phyloP scores from a whole-genome alignment of 2,329 filamentous ascomycete species.

The Leptographium lundbergii region DNA sequence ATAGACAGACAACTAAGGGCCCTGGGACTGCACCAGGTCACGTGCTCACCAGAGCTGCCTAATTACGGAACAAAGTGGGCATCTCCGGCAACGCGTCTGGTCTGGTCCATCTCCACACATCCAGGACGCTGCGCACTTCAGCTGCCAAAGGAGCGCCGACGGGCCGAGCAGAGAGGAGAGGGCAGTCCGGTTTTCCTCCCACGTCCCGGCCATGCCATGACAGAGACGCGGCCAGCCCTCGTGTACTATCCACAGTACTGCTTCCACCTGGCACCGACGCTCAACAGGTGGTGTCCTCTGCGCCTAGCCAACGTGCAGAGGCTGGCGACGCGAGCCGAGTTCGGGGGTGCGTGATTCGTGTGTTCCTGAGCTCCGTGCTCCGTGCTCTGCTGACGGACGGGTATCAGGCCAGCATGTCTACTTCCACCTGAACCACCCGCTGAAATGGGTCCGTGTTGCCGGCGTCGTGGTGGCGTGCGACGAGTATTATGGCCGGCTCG shows the following conservation, averaged over 20 bases:
- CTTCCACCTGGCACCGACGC: conserved; percentile 49
- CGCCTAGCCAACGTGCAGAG: conserved; percentile 34
- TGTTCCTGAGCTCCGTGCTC: neutral
- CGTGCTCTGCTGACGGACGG: neutral
- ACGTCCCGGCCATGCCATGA: conserved; percentile 35
- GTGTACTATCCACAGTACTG: conserved; percentile 47
- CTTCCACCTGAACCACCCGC: conserved; percentile 62
- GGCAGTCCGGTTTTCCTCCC: neutral
- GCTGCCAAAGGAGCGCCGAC: neutral
- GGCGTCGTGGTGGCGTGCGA: conserved; percentile 56
- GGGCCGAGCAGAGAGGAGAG: neutral
- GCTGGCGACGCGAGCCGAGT: conserved; percentile 35
- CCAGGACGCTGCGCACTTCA: neutral
- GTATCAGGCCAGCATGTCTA: conserved; percentile 39
- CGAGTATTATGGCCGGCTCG: conserved; percentile 30
- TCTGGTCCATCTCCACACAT: neutral
- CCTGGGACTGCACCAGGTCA: no score
- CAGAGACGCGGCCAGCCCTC: conserved; percentile 19
- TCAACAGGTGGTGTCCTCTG: conserved; percentile 46
- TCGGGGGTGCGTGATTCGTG: conserved; percentile 31
- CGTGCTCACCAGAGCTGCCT: no score
- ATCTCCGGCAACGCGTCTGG: neutral
- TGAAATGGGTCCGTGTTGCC: conserved; percentile 60
- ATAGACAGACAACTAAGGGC: neutral
- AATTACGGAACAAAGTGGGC: no score